These are phyloP conservation scores for Chenopodium suecicum DNA, from an alignment of 148 eudicot species.

Conservation along the genomic window DNA sequence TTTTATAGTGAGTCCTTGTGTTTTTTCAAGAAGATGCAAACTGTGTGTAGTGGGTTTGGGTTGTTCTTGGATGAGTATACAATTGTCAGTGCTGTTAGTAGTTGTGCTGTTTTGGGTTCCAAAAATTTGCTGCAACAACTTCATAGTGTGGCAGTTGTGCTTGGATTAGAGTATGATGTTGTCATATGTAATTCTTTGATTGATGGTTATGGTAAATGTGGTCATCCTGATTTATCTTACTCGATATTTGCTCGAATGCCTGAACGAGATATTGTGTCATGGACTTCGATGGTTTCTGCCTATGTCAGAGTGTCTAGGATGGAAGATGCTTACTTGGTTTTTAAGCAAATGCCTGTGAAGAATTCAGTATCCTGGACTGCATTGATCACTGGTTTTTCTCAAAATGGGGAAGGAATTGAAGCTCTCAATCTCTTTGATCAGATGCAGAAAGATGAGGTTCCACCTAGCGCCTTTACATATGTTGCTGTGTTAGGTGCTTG, in stretches of 20 bases:
- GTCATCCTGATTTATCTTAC: constrained; percentile 33
- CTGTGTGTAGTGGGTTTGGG: not conserved
- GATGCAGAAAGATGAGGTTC: constrained; percentile 50
- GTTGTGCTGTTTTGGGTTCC: constrained; percentile 44
- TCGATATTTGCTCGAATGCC: constrained; percentile 47
- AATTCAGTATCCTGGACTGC: constrained; percentile 74
- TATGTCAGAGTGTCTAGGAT: constrained; percentile 45
- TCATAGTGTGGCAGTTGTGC: constrained; percentile 43
- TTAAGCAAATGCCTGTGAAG: constrained; percentile 51
- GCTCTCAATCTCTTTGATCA: constrained; percentile 47
- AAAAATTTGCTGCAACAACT: constrained; percentile 43
- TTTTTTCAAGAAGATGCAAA: constrained; percentile 49
- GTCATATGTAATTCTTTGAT: constrained; percentile 52
- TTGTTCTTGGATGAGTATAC: constrained; percentile 59
- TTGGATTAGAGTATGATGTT: constrained; percentile 44
- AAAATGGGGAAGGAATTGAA: constrained; percentile 47
- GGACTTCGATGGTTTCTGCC: constrained; percentile 73
- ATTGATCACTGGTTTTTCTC: constrained; percentile 54
- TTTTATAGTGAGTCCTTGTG: constrained; percentile 35
- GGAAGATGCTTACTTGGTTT: constrained; percentile 50
- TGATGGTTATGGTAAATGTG: constrained; percentile 80
- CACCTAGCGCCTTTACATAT: constrained; percentile 53
- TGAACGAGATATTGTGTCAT: constrained; percentile 61
- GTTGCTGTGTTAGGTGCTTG: constrained; percentile 66
- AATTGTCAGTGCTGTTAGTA: constrained; percentile 43